Evolutionary conservation across 352 stramenopile genomes (phyloP).

Genomic region (Phytophthora crassamura): DNA sequence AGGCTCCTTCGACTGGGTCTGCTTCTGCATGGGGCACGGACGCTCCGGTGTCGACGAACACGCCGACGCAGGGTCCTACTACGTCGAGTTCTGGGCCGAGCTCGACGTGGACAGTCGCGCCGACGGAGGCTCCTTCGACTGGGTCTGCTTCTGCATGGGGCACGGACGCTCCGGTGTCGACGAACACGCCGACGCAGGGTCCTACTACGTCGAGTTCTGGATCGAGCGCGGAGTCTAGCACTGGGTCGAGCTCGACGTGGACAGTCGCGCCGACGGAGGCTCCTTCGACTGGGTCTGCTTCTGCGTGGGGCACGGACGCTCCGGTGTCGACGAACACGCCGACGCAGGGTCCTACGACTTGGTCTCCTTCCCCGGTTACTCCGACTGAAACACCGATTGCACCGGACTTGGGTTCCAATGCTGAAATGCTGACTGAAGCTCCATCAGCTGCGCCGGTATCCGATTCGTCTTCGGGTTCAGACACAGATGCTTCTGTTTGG

Average conservation of each 20-base stretch:
- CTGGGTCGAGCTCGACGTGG: slow-evolving; percentile 5
- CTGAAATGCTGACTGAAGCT: background rate
- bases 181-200: background rate
- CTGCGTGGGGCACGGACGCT: slow-evolving; percentile 1
- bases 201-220: background rate
- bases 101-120: too few relatives aligned
- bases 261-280: slow-evolving; percentile 12
- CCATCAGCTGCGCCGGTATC: background rate
- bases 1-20: too few relatives aligned
- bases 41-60: too few relatives aligned
- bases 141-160: background rate
- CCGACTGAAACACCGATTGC: slow-evolving; percentile 12
- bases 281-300: slow-evolving; percentile 8
- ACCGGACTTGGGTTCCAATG: background rate
- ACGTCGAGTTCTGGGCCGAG: background rate
- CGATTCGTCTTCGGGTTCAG: slow-evolving; percentile 1
- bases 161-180: background rate
- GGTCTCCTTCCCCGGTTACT: background rate
- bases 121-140: background rate
- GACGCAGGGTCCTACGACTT: background rate
- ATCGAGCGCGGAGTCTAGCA: slow-evolving; percentile 1
- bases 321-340: slow-evolving; percentile 7
- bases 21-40: too few relatives aligned
- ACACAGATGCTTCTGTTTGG: slow-evolving; percentile 1
- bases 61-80: too few relatives aligned